Evolutionary conservation across 2,329 filamentous ascomycete genomes (phyloP), one percentile per base, ranked within the genome.

Genomic region (Xylaria digitata): DNA sequence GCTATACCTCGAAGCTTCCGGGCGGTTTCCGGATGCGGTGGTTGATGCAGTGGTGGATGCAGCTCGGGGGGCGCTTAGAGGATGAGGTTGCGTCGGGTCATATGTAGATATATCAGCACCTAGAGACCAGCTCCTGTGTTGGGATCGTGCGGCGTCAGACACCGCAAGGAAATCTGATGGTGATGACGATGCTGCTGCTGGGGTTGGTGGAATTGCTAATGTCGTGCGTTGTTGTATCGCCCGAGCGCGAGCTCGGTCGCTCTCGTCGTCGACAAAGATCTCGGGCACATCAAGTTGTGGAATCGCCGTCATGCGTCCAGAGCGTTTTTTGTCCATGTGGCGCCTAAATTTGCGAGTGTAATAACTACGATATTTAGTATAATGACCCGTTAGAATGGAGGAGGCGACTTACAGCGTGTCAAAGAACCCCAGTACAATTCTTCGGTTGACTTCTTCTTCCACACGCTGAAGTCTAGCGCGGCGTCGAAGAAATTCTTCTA

Each of bases 401-500:
- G 23, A 21, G 9, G 49, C 32, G 34, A 81, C 86, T 80, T 81
- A 94, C 81, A 96, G 80, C 15, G 94, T 98, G 77, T 98, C 92
- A 79, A 99, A 98, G 82, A 99, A 99, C 46, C 94, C 94, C 49
- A 96, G 87, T 9, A 99, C 96, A 32, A 94, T 89, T 70, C 95
- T 92, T 65, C 96, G 89, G 65, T 93, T 91, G 49, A 98, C 93
- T 72, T 96, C 93, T 79, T 99, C 95, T 74, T 99, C 93, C 1
- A 99, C 95, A 68, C 95, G 91, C 78, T 98, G 95, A 54, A 99
- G 85, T 60, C 95, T 89, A 37, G 94, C 93, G 68, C 95, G 90
- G 43, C 96, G 93, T 65, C 95, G 91, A 63, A 99, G 81, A 78
- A 97, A 99, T 77, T 99, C 96, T 75, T 99, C 96, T 2, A 99